Base-by-base conservation (phyloP, 2,329 filamentous ascomycete genomes). In the Fusarium sp. region DNA sequence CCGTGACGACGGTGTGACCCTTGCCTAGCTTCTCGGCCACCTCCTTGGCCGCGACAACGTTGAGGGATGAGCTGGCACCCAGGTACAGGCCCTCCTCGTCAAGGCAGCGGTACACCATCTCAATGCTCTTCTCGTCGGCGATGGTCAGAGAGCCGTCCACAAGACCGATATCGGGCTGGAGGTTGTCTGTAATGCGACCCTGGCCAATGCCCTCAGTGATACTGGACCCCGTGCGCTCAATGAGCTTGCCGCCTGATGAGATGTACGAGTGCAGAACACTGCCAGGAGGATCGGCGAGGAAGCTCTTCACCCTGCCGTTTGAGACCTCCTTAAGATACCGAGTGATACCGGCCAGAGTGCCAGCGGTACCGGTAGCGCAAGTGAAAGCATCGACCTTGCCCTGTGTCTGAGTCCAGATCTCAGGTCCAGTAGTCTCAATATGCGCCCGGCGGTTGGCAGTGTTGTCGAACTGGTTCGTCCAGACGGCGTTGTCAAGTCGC, bases 401-500 rank as follows among this genome's bases (percentile, higher is more conserved):
- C 3, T 82, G 85, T 0, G 97, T 98, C 87, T 99, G 97, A 31
- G 92, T 86, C 97, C 97, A 99, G 81, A 99, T 98, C 85, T 99
- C 97, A 0, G 97, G 97, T 0, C 97, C 97, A 0, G 97, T 99
- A 2, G 96, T 98, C 87, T 98, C 96, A 77, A 98, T 93, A 82
- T 99, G 97, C 57, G 97, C 97, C 80, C 94, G 92, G 62, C 97
- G 90, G 85, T 99, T 99, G 63, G 97, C 97, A 62, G 89, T 92
- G 86, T 99, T 99, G 83, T 99, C 97, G 85, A 99, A 99, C 85
- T 99, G 97, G 85, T 99, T 97, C 52, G 97, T 99, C 97, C 97
- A 99, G 16, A 98, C 95, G 10, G 96, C 95, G 79, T 97, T 97
- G 18, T 94, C 92, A 58, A 97, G 85, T 4, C 88, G 83, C 82